Evolutionary conservation across 371 early-diverging fungal genomes (phyloP), one percentile per base, ranked within the genome.

Genomic region (Smittium culicis): DNA sequence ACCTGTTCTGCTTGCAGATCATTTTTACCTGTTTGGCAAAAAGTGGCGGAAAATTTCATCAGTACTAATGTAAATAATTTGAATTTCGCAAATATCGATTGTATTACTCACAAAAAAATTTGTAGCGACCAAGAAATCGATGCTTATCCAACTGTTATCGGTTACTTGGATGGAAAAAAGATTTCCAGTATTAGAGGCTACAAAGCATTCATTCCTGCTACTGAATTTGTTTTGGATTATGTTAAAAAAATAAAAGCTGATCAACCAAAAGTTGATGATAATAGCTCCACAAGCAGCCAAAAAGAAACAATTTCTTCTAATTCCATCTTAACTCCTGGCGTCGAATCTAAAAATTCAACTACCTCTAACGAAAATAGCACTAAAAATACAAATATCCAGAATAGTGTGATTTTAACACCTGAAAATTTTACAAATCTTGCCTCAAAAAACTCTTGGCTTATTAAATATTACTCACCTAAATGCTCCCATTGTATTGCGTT

Each of bases 21-120:
- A 31, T 70, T 76, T 61, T 66, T 65, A 66, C 78, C 78, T 62
- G 73, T 69, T 60, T 77, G 75, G 76, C 71, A 73, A 45, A 55
- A 67, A 25, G 70, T 71, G 8, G 71, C 74, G 16, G 33, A 66
- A 8, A 66, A 57, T 32, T 61, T 54, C 8, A n/a, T n/a, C n/a
- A 33, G 64, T 72, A 65, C 82, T 5, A 57, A 25, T 14, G 27
- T 16, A 57, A 5, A 14, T n/a, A 57, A 57, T 5, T 16, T 57
- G 16, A 57, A 57, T 3, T 57, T 57, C 27, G 57, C 16, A 57
- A 57, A 27, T 57, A 27, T 57, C 5, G 27, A 57, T 57, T 57
- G 57, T 27, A 14, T 25, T 20, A 25, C 5, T n/a, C 14, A 57
- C 27, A 3, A 57, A 8, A 27, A 5, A 25, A 3, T 57, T 57